These are phyloP conservation scores for Chrysanthemum lavandulifolium DNA, from an alignment of 129 eudicot genomes.

Conservation along the genomic window DNA sequence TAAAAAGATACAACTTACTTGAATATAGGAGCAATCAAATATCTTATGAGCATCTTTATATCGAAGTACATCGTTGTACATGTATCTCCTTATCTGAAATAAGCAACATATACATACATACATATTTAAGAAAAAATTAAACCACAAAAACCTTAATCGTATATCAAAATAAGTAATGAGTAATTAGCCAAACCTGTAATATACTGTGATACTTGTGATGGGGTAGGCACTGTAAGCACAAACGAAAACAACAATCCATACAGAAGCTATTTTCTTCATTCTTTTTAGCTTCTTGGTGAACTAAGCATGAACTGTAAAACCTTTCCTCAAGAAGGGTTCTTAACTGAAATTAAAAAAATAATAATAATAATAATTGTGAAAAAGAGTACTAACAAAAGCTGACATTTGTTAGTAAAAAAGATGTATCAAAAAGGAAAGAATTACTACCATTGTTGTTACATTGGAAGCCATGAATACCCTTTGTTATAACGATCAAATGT, in stretches of 20 bases:
- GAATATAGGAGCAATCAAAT: conserved; percentile 28
- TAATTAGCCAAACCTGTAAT: neutral
- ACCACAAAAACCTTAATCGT: neutral
- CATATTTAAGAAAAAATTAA: neutral
- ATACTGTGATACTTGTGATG: conserved; percentile 22
- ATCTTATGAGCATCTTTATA: conserved; percentile 27
- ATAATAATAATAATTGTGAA: neutral
- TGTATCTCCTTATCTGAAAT: conserved; percentile 32
- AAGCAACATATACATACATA: neutral
- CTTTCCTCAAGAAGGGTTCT: conserved; percentile 24
- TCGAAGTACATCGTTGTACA: conserved; percentile 35
- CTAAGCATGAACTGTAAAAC: conserved; percentile 30
- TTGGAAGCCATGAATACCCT: neutral
- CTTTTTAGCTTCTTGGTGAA: conserved; percentile 24
- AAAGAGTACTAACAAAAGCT: neutral
- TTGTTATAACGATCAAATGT: no score
- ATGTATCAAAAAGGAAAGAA: neutral
- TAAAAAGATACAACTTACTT: conserved; percentile 13
- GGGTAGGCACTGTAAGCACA: conserved; percentile 24
- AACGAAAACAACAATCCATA: conserved; percentile 32
- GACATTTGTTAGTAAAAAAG: neutral
- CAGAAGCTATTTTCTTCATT: conserved; percentile 33
- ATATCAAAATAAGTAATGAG: neutral
- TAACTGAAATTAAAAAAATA: conserved; percentile 13
- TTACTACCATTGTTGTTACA: neutral